These are phyloP conservation scores for Ophiostoma tasmaniense DNA, from an alignment of 2,329 filamentous ascomycete species.

Conservation along the genomic window DNA sequence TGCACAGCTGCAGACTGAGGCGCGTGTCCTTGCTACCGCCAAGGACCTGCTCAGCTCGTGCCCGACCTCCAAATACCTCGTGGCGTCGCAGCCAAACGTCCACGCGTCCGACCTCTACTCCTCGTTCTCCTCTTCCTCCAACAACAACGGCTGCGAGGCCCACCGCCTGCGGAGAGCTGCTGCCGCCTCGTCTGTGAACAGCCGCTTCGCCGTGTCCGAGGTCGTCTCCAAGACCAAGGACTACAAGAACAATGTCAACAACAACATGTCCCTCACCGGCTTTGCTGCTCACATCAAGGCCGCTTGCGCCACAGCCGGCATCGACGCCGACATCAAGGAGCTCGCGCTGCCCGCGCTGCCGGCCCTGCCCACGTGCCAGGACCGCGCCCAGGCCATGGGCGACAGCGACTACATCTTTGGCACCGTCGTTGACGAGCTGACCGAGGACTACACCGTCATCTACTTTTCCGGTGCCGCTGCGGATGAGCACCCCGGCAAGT, in stretches of 20 bases:
- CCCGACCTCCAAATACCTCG: constrained; percentile 65
- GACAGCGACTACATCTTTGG: constrained; percentile 46
- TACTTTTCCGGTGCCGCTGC: constrained; percentile 46
- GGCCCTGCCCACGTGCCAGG: constrained; percentile 28
- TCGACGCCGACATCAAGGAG: constrained; percentile 32
- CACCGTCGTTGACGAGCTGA: constrained; percentile 35
- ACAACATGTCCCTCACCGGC: constrained; percentile 32
- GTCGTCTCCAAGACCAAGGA: constrained; percentile 33
- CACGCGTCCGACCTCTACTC: constrained; percentile 59
- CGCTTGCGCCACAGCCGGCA: constrained; percentile 37
- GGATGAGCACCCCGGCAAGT: constrained; percentile 43
- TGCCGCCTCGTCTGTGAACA: constrained; percentile 29
- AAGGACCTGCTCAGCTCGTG: constrained; percentile 54
- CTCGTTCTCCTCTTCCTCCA: constrained; percentile 22
- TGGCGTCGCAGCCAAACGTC: constrained; percentile 70
- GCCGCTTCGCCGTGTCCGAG: constrained; percentile 45
- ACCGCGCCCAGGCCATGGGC: constrained; percentile 39
- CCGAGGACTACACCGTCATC: constrained; percentile 61
- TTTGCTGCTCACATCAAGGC: constrained; percentile 38
- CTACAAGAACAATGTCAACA: constrained; percentile 25
- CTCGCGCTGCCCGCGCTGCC: constrained; percentile 36
- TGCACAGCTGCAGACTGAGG: constrained; percentile 42
- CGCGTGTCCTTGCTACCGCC: constrained; percentile 35
- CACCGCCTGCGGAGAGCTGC: constrained; percentile 42
- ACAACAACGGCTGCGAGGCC: constrained; percentile 36